Conservation (phyloP, 1,139 yeast genomes). For the Starmera stellimalicola region DNA sequence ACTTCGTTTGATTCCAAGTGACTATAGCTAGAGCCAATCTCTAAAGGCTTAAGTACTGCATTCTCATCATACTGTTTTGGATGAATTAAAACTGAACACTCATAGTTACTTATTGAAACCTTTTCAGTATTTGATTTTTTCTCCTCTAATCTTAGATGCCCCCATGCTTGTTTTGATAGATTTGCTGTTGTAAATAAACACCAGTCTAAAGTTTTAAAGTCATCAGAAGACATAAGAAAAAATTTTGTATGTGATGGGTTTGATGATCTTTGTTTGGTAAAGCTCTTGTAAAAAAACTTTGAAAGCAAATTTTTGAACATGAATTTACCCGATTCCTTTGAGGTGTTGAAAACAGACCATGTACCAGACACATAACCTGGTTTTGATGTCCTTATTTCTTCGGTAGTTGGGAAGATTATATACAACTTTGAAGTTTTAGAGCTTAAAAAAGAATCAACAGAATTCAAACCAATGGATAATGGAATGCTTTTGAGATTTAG, state of each 20-base stretch:
- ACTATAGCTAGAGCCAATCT: conserved; percentile 25
- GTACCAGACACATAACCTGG: conserved; percentile 42
- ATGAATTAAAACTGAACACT: conserved; percentile 45
- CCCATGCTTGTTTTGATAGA: conserved; percentile 65
- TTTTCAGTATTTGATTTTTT: conserved; percentile 1
- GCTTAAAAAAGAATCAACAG: conserved; percentile 21
- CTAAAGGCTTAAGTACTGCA: conserved; percentile 23
- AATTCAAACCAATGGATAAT: conserved; percentile 25
- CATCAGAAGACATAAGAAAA: conserved; percentile 36
- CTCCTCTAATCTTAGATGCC: conserved; percentile 22
- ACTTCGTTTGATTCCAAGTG: conserved; percentile 8
- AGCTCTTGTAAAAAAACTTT: conserved; percentile 17
- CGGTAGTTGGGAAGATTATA: conserved; percentile 37
- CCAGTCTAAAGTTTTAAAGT: conserved; percentile 48
- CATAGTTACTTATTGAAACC: conserved; percentile 28
- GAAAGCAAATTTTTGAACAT: conserved; percentile 1
- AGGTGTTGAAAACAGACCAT: conserved; percentile 43
- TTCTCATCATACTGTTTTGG: conserved; percentile 18
- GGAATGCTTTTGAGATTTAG: conserved; percentile 17
- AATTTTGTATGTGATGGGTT: conserved; percentile 38
- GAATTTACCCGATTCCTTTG: conserved; percentile 17
- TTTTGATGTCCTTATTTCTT: conserved; percentile 36
- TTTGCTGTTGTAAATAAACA: conserved; percentile 59
- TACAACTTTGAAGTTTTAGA: conserved; percentile 31
- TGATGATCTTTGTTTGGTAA: conserved; percentile 20